Percentiles rank a stretch among this genome's conserved stretches.
phyloP scores from a whole-genome alignment of 2,329 filamentous ascomycete species.

The Phoma sp. region DNA sequence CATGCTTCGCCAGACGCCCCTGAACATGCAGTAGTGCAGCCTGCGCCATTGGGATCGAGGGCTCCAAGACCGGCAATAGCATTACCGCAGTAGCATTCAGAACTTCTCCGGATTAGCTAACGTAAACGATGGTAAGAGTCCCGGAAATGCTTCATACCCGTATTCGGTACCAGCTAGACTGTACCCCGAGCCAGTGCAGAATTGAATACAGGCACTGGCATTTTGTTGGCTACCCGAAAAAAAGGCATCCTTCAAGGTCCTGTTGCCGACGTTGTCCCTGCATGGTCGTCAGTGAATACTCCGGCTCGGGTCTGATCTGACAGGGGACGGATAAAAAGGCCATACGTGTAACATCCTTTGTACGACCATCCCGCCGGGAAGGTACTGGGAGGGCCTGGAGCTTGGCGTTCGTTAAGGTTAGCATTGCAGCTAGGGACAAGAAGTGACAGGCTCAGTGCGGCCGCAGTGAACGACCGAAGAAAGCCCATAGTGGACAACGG shows the following conservation, averaged over 20 bases:
- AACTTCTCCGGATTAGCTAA: background rate
- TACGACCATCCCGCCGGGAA: conserved; percentile 28
- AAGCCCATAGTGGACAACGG: conserved; percentile 6
- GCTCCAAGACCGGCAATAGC: conserved; percentile 26
- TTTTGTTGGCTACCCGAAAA: conserved; percentile 29
- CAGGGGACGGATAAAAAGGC: conserved; percentile 1
- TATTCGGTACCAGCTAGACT: conserved; percentile 42
- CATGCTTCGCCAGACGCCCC: conserved; percentile 34
- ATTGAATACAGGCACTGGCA: conserved; percentile 35
- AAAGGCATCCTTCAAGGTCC: conserved; percentile 21
- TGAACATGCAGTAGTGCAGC: conserved; percentile 36
- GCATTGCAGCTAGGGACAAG: conserved; percentile 1
- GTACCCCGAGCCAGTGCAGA: conserved; percentile 36
- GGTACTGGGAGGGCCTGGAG: background rate
- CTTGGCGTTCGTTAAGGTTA: conserved; percentile 11
- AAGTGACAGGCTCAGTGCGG: conserved; percentile 9
- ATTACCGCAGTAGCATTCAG: conserved; percentile 34
- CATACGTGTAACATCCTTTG: conserved; percentile 38
- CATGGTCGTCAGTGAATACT: conserved; percentile 1
- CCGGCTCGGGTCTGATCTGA: background rate
- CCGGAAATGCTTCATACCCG: conserved; percentile 29
- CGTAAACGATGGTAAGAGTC: background rate
- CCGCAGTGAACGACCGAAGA: background rate
- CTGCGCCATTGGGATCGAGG: conserved; percentile 10
- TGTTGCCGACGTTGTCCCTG: conserved; percentile 18